Conservation (phyloP, 805 yeast species). For the Pichia manshurica region DNA sequence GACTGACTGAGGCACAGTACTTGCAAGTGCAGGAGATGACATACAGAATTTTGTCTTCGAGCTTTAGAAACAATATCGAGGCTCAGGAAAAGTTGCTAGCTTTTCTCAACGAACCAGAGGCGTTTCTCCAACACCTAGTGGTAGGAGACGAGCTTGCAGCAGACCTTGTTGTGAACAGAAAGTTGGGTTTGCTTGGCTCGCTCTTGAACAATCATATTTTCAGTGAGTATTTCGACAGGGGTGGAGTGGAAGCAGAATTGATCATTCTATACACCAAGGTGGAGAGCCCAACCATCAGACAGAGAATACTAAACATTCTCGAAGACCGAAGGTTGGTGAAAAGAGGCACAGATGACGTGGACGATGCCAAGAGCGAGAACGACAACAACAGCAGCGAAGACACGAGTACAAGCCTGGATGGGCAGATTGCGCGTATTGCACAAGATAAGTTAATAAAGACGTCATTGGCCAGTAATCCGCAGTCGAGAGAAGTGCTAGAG, state of each 20-base stretch:
- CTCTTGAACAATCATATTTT: slow-evolving; percentile 36
- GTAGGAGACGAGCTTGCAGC: slow-evolving; percentile 5
- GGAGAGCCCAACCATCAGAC: slow-evolving; percentile 24
- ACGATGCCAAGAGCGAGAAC: background rate
- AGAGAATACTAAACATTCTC: slow-evolving; percentile 40
- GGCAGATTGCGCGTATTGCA: slow-evolving; percentile 32
- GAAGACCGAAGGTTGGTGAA: slow-evolving; percentile 33
- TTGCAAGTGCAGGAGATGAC: slow-evolving; percentile 42
- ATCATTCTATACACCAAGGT: slow-evolving; percentile 21
- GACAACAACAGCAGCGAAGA: too few relatives aligned
- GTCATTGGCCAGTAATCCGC: slow-evolving; percentile 30
- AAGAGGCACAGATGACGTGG: slow-evolving; percentile 12
- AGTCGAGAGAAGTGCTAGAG: slow-evolving; percentile 39
- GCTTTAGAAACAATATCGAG: slow-evolving; percentile 67
- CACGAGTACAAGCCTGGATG: slow-evolving; percentile 20
- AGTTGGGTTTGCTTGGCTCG: slow-evolving; percentile 47
- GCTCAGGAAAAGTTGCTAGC: slow-evolving; percentile 20
- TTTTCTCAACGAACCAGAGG: slow-evolving; percentile 17
- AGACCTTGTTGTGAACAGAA: slow-evolving; percentile 30
- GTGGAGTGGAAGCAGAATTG: slow-evolving; percentile 21
- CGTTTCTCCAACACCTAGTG: slow-evolving; percentile 18
- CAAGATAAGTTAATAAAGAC: slow-evolving; percentile 31
- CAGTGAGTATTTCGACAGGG: slow-evolving; percentile 18
- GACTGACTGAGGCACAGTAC: slow-evolving; percentile 13
- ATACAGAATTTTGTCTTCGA: slow-evolving; percentile 56